Base-by-base conservation (phyloP, 1,284 basidiomycete species). In the Pseudozyma flocculosa region DNA sequence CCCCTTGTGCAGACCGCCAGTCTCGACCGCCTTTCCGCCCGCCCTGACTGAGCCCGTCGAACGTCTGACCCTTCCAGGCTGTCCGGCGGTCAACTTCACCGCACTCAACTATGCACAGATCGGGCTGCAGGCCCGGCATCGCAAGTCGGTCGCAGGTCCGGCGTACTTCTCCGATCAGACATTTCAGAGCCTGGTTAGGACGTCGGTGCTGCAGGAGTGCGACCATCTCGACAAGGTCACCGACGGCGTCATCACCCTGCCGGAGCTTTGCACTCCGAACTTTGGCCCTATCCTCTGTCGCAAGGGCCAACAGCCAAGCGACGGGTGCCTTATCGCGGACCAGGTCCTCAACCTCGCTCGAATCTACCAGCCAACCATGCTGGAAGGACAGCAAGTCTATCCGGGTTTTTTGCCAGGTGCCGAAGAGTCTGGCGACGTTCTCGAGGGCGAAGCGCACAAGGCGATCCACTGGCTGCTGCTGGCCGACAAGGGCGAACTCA, bases 181-280 rank as follows among this genome's bases (percentile, higher is more conserved):
- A 5, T 13, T 34, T 4, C 7, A 4, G 7, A 13, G 32, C 8
- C 11, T 13, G 11, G 52, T 70, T 37, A 23, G 57, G 30, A 40
- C 41, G n/a, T 51, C 56, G 0, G 64, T 68, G 4, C 43, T 68
- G 14, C 9, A 47, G 10, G n/a, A 44, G 5, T 70, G 68, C 45
- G 68, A 70, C 29, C 34, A 24, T 2, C 11, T 39, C 17, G 68
- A 70, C 30, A 65, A 61, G 23, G 50, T 68, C 24, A 14, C 15
- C 10, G 68, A 70, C 38, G 42, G 47, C 18, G 54, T 70, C 21
- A 29, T 70, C 24, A 44, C 57, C n/a, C 29, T 49, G 21, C 53
- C 61, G 18, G 34, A 30, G 14, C 23, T 40, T 9, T 70, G 68
- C 43, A 51, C 62, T 34, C 57, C 54, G 2, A n/a, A 18, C 10